Conservation (phyloP, 2,329 filamentous ascomycete genomes). For the Exserohilum turcica region DNA sequence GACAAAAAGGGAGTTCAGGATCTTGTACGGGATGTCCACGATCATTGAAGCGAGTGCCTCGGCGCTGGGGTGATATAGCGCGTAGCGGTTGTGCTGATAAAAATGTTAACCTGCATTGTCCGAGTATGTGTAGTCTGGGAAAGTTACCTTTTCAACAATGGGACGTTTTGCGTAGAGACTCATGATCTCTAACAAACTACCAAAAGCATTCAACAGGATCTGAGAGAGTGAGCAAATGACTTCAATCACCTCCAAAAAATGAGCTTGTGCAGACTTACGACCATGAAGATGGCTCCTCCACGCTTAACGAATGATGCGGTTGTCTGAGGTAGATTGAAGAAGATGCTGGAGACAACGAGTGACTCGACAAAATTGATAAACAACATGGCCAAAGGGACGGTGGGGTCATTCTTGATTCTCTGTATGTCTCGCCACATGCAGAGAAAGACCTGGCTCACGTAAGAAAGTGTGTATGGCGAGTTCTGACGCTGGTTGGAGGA, state of each 20-base stretch:
- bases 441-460: constrained; percentile 19
- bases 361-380: constrained; percentile 74
- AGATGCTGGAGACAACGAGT: constrained; percentile 76
- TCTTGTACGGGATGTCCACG: constrained; percentile 54
- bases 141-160: constrained; percentile 70
- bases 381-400: constrained; percentile 66
- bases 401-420: constrained; percentile 29
- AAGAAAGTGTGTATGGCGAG: constrained; percentile 60
- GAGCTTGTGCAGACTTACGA: constrained; percentile 54
- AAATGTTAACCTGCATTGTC: not conserved
- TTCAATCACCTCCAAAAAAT: not conserved
- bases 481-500: constrained; percentile 56
- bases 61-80: constrained; percentile 82
- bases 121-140: not conserved
- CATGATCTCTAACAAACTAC: constrained; percentile 65
- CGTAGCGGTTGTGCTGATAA: constrained; percentile 72
- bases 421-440: constrained; percentile 8
- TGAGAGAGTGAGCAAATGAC: not conserved
- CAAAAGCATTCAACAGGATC: constrained; percentile 72
- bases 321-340: constrained; percentile 66
- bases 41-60: constrained; percentile 65
- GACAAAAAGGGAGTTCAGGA: constrained; percentile 47
- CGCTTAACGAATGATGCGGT: constrained; percentile 60
- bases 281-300: constrained; percentile 75
- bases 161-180: constrained; percentile 77